Conservation (phyloP, 1,284 basidiomycete species). For the Pholiota adiposa region DNA sequence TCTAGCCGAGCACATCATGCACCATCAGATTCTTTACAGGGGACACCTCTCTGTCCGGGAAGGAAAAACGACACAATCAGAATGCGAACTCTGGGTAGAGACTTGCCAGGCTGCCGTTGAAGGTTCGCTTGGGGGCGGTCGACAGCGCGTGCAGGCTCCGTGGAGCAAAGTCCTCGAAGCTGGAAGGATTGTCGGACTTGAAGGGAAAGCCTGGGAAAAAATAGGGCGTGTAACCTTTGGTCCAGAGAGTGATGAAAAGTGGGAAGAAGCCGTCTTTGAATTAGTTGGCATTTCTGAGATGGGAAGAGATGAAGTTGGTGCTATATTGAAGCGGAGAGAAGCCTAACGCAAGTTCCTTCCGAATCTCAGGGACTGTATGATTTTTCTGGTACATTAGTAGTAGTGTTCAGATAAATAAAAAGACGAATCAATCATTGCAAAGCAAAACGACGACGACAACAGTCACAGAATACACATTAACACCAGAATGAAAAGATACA, state of each 20-base stretch:
- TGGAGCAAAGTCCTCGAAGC: constrained; percentile 76
- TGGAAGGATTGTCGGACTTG: constrained; percentile 64
- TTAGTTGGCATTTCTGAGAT: constrained; percentile 54
- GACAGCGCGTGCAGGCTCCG: constrained; percentile 61
- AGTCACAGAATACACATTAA: constrained; percentile 32
- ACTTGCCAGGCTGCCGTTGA: constrained; percentile 66
- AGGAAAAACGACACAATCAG: constrained; percentile 61
- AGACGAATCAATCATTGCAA: constrained; percentile 26
- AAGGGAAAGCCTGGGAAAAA: constrained; percentile 52
- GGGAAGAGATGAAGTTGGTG: constrained; percentile 54
- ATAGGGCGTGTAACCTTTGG: constrained; percentile 52
- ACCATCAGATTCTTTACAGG: constrained; percentile 81
- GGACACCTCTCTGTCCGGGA: constrained; percentile 64
- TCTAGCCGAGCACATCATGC: constrained; percentile 75
- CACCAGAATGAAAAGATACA: constrained; percentile 20
- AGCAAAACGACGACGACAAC: constrained; percentile 32
- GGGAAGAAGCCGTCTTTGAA: constrained; percentile 51
- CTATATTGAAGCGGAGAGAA: constrained; percentile 51
- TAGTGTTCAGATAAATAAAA: constrained; percentile 9
- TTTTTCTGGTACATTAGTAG: neutral
- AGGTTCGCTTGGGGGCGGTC: constrained; percentile 41
- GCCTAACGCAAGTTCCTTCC: constrained; percentile 26
- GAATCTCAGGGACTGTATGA: neutral
- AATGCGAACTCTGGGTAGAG: constrained; percentile 81
- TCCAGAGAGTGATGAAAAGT: constrained; percentile 43